Evolutionary conservation across 1,284 basidiomycete genomes (phyloP), one percentile per base, ranked within the genome.

Genomic region (Moesziomyces parantarcticus): DNA sequence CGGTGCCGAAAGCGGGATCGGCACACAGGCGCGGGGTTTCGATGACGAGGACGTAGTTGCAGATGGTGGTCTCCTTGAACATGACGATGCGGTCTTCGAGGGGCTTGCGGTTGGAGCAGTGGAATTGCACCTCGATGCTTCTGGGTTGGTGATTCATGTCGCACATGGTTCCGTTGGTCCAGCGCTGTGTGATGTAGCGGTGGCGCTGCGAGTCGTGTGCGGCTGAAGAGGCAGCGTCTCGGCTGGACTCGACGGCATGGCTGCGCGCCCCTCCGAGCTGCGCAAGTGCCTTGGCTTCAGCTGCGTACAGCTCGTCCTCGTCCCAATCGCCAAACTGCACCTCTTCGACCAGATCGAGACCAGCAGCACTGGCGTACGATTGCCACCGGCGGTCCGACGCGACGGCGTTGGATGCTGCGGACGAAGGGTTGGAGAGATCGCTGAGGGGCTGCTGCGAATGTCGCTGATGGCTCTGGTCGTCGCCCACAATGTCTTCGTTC

Each of bases 21-120:
- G 42, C 59, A 34, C 76, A 77, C 9, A 75, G 54, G 10, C 67
- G 46, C 0, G 73, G 61, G 5, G 76, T 77, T 51, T 77, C 68
- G 45, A 77, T 69, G 44, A 76, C 53, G 18, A 77, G n/a, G 5
- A 77, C 69, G 47, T 81, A 81, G 54, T 75, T 78, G 66, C 79
- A 81, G 25, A 73, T 80, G 14, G 78, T 81, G 20, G 76, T 78
- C 61, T 81, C 79, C 57, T 80, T 80, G 51, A 81, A 63, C 48
- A 77, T 62, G 39, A 72, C 58, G 46, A 81, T 81, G 6, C 77
- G 58, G 29, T 76, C 76, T 13, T 64, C 65, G 36, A 58, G 50
- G 10, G 60, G 58, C 40, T 68, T 59, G 45, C 58, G 45, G 45
- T 60, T 47, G 18, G 71, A 63, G 50, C 79, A 80, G 57, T 77